Evolutionary conservation across 306 rosid species (phyloP), one percentile per base, ranked within the genome.

Genomic region (Casuarina glauca): DNA sequence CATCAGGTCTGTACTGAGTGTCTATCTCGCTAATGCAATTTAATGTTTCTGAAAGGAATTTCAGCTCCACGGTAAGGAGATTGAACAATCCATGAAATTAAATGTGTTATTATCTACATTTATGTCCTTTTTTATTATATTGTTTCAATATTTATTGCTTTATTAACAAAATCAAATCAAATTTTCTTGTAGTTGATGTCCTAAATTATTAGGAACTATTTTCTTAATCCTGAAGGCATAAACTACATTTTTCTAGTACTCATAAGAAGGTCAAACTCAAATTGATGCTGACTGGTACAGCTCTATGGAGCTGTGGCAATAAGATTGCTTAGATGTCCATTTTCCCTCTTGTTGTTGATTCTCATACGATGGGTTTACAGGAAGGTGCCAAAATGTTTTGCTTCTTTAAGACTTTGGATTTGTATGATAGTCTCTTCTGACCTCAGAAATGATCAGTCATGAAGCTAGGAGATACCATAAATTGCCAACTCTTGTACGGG

Each of bases 1-100:
- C 98, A 89, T 67, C 82, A 91, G 98, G 97, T 95, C 48, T 66
- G 86, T 86, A 67, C 74, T 63, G n/a, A n/a, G 26, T 52, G 2
- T n/a, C 43, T 11, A 32, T 51, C 55, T 79, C 36, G 19, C 84
- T 51, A 77, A 17, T 80, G 51, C 74, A 43, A 64, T 36, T 32
- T 43, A 41, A 44, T 12, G 42, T 49, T 74, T 6, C 38, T 75
- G 52, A 68, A 41, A 74, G 51, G 68, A 60, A 75, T 44, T 69
- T 54, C 81, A 19, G 32, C 49, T 64, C 19, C 67, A 17, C 64
- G 76, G 35, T 57, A 26, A 72, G 38, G 75, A 74, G 38, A 55
- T 49, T 66, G 68, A 72, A 75, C 55, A 80, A 57, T 41, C 72
- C 72, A 16, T 42, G n/a, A 41, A 66, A 66, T 41, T 4, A 17